Conservation (phyloP, 1,139 yeast species). For the Suhomyces wounanorum region DNA sequence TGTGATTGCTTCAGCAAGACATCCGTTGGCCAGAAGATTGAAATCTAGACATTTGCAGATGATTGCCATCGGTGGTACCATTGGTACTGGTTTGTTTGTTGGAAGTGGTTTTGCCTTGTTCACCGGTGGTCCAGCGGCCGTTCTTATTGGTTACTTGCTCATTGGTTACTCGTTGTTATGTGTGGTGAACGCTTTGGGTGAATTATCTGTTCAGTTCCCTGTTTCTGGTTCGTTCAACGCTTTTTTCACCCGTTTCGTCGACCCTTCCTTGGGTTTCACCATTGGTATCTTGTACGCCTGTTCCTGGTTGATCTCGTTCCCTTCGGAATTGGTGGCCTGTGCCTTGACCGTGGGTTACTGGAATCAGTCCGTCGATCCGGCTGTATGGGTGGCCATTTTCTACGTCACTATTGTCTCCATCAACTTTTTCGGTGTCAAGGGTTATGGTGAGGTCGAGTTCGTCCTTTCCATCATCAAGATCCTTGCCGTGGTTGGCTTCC, state of each 20-base stretch:
- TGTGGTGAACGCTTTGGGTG: slow-evolving; percentile 33
- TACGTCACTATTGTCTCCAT: slow-evolving; percentile 39
- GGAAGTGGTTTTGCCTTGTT: slow-evolving; percentile 71
- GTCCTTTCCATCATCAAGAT: slow-evolving; percentile 38
- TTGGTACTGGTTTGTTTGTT: slow-evolving; percentile 53
- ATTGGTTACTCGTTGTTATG: slow-evolving; percentile 29
- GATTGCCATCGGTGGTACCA: slow-evolving; percentile 34
- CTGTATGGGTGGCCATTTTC: slow-evolving; percentile 51
- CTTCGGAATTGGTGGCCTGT: slow-evolving; percentile 37
- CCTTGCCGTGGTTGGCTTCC: slow-evolving; percentile 26
- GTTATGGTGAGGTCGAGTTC: slow-evolving; percentile 55
- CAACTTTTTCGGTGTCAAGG: slow-evolving; percentile 49
- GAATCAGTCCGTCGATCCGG: slow-evolving; percentile 22
- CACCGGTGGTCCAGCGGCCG: slow-evolving; percentile 64
- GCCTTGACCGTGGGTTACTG: slow-evolving; percentile 35
- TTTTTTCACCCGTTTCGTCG: slow-evolving; percentile 32
- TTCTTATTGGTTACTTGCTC: slow-evolving; percentile 25
- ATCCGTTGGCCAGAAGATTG: slow-evolving; percentile 29
- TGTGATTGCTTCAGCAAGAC: slow-evolving; percentile 32
- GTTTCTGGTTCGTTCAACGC: slow-evolving; percentile 34
- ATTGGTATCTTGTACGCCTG: slow-evolving; percentile 38
- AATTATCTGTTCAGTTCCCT: slow-evolving; percentile 32
- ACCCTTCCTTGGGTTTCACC: slow-evolving; percentile 35
- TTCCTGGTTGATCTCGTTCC: slow-evolving; percentile 35
- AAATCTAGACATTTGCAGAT: slow-evolving; percentile 30